Percentiles rank a stretch among this genome's conserved stretches.
Evolutionary conservation across 345 rosid genomes (phyloP).

Genomic region (Eucalyptus shirleyi): DNA sequence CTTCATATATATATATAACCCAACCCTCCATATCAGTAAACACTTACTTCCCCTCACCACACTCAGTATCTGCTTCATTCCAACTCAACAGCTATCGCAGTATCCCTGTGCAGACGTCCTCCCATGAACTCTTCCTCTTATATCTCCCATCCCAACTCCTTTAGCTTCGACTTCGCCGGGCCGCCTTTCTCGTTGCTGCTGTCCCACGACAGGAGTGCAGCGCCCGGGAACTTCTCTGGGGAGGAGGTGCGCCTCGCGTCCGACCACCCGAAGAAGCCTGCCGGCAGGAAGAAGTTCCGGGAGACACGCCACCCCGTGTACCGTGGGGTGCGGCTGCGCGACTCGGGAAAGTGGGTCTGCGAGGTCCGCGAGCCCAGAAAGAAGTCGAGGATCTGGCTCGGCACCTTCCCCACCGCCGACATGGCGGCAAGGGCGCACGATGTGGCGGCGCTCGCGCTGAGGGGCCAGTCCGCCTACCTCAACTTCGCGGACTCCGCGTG

Average conservation of each 20-base stretch:
- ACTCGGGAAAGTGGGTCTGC: conserved; percentile 82
- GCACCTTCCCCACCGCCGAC: conserved; percentile 61
- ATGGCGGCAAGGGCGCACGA: conserved; percentile 97
- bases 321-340: conserved; percentile 61
- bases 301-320: conserved; percentile 88
- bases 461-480: conserved; percentile 67
- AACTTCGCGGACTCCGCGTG: conserved; percentile 85
- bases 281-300: conserved; percentile 74
- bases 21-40: no score
- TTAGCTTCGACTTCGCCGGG: background rate
- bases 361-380: conserved; percentile 82
- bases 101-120: background rate
- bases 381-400: conserved; percentile 81
- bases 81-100: background rate
- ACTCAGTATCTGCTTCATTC: background rate
- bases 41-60: no score
- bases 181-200: background rate
- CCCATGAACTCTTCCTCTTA: conserved; percentile 6
- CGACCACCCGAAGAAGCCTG: conserved; percentile 61
- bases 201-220: conserved; percentile 7
- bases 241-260: conserved; percentile 51
- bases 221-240: conserved; percentile 16
- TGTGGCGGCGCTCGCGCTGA: conserved; percentile 63
- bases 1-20: no score
- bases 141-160: background rate